Evolutionary conservation across 495 filamentous ascomycete genomes (phyloP).

Genomic region (Hypoxylon subgilvum): DNA sequence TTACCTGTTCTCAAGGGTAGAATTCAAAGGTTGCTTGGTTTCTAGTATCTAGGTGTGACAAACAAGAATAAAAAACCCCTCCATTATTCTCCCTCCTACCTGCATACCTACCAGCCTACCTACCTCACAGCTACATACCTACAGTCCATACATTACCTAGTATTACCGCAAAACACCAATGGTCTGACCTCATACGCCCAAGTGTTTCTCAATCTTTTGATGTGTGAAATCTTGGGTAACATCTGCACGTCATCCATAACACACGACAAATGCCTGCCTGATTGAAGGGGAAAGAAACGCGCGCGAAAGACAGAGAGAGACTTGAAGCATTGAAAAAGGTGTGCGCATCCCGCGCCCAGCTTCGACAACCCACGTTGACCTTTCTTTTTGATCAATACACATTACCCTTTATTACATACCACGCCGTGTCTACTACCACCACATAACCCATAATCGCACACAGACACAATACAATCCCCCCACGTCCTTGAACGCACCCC

Average conservation of each 20-base stretch:
- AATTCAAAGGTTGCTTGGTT: not conserved
- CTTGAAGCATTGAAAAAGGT: constrained; percentile 23
- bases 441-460: not conserved
- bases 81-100: not conserved
- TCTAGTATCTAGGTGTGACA: not conserved
- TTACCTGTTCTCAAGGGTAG: no score
- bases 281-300: constrained; percentile 5
- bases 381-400: not conserved
- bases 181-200: constrained; percentile 13
- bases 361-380: not conserved
- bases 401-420: constrained; percentile 2
- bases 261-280: constrained; percentile 22
- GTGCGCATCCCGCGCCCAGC: constrained; percentile 25
- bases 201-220: constrained; percentile 11
- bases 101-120: not conserved
- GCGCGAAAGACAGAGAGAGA: not conserved
- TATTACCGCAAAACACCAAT: not conserved
- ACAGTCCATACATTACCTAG: not conserved
- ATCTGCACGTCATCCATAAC: constrained; percentile 40
- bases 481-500: constrained; percentile 6
- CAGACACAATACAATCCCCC: not conserved
- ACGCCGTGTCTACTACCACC: not conserved
- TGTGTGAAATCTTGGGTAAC: constrained; percentile 33
- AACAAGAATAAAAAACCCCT: not conserved
- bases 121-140: not conserved